Conservation (phyloP, 371 early-diverging fungal genomes). For the Syncephalastrum racemosum region DNA sequence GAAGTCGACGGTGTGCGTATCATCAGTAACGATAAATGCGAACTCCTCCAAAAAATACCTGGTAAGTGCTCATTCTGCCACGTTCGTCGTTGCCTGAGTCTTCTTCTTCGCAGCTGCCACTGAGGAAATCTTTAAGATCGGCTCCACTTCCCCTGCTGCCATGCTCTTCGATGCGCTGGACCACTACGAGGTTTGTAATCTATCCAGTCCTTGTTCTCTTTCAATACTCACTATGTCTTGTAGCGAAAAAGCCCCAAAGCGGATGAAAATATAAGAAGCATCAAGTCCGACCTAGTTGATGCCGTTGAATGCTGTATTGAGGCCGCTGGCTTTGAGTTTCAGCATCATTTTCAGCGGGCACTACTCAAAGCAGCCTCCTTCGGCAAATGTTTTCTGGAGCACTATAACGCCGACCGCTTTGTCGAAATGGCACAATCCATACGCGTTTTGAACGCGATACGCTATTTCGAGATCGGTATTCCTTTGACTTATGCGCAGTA, state of each 20-base stretch:
- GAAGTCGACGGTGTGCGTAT: constrained; percentile 95
- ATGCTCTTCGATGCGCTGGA: constrained; percentile 93
- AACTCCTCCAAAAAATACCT: constrained; percentile 86
- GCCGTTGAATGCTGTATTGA: constrained; percentile 93
- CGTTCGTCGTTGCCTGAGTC: too few relatives aligned
- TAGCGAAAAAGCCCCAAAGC: constrained; percentile 86
- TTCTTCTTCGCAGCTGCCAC: constrained; percentile 61
- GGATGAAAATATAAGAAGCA: constrained; percentile 91
- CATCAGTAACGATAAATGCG: constrained; percentile 80
- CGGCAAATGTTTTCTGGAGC: constrained; percentile 90
- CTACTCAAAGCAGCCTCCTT: constrained; percentile 92
- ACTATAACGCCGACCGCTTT: constrained; percentile 82
- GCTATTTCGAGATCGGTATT: constrained; percentile 83
- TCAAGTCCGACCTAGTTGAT: constrained; percentile 73
- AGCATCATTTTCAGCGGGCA: constrained; percentile 69
- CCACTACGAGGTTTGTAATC: constrained; percentile 69
- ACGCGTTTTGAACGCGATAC: constrained; percentile 88
- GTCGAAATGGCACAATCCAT: constrained; percentile 85
- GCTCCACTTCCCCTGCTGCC: constrained; percentile 92
- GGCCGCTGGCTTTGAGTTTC: constrained; percentile 91
- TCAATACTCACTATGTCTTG: not conserved
- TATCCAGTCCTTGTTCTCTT: not conserved
- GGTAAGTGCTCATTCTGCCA: constrained; percentile 43
- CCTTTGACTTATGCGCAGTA: constrained; percentile 90
- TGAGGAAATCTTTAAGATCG: constrained; percentile 88